Percentiles rank a stretch among this genome's conserved stretches.
Conservation (phyloP, 192 early-diverging fungal genomes). For the Coemansia reversa region DNA sequence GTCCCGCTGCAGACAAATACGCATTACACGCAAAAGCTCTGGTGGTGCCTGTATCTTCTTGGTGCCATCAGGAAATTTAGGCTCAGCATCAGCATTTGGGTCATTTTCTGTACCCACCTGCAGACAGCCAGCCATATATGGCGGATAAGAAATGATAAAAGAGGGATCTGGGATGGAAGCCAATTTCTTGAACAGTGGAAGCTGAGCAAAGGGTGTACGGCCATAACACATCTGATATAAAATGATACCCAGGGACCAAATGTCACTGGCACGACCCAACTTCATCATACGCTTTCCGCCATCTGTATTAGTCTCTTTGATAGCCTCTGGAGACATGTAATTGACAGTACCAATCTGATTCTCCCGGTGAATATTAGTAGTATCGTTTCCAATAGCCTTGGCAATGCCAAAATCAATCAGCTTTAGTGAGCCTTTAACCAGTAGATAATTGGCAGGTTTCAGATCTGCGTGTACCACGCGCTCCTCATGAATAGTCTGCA, state of each 20-base stretch:
- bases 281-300: conserved; percentile 49
- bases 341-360: conserved; percentile 87
- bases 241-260: conserved; percentile 93
- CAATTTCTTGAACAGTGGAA: conserved; percentile 67
- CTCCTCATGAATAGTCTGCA: conserved; percentile 80
- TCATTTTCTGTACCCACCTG: conserved; percentile 34
- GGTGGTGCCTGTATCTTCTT: conserved; percentile 46
- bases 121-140: conserved; percentile 42
- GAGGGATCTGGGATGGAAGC: conserved; percentile 69
- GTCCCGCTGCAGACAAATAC: conserved; percentile 68
- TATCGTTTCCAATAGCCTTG: conserved; percentile 90
- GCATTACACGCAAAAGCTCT: conserved; percentile 62
- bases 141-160: conserved; percentile 66
- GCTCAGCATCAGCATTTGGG: conserved; percentile 22
- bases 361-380: conserved; percentile 89
- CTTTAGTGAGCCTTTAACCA: conserved; percentile 83
- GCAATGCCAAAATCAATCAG: conserved; percentile 98
- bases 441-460: conserved; percentile 94
- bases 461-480: conserved; percentile 92
- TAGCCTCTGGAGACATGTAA: conserved; percentile 95
- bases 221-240: conserved; percentile 91
- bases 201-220: conserved; percentile 75
- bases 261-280: conserved; percentile 78
- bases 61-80: conserved; percentile 17
- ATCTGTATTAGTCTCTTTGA: conserved; percentile 55